Percentiles rank a stretch among this genome's conserved stretches.
Conservation (phyloP, 192 early-diverging fungal genomes). For the Mortierella hygrophila region DNA sequence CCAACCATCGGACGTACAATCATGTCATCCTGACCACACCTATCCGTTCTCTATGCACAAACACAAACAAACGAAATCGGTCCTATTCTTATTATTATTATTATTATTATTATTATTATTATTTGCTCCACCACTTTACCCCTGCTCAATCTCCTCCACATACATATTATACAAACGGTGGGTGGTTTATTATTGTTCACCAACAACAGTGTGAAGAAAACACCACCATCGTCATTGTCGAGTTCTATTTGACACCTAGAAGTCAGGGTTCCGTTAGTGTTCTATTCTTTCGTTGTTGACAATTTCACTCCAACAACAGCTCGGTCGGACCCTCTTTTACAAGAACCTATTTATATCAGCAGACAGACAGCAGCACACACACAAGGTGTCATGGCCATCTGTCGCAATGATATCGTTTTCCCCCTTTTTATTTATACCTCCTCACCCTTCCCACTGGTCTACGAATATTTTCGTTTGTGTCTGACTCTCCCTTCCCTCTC, state of each 20-base stretch:
- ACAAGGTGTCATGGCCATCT: neutral
- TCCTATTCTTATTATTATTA: neutral
- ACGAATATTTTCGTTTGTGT: neutral
- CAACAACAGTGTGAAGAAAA: neutral
- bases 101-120: too few species aligned
- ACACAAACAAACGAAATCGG: neutral
- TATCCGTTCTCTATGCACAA: neutral
- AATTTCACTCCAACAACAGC: neutral
- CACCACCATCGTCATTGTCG: neutral
- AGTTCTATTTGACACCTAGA: neutral
- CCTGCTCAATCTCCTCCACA: neutral
- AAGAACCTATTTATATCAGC: conserved; percentile 5
- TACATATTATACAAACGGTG: neutral
- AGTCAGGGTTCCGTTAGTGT: neutral
- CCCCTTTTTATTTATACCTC: conserved; percentile 11
- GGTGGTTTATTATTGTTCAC: too few species aligned
- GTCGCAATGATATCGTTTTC: neutral
- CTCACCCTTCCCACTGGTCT: neutral
- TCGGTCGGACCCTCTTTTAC: neutral
- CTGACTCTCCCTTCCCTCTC: neutral
- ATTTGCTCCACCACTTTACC: conserved; percentile 4
- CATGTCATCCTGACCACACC: conserved; percentile 26
- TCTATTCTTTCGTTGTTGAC: neutral
- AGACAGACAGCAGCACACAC: neutral
- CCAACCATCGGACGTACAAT: neutral